Conservation (phyloP, 164 flowering plant genomes). For the Sedum album region DNA sequence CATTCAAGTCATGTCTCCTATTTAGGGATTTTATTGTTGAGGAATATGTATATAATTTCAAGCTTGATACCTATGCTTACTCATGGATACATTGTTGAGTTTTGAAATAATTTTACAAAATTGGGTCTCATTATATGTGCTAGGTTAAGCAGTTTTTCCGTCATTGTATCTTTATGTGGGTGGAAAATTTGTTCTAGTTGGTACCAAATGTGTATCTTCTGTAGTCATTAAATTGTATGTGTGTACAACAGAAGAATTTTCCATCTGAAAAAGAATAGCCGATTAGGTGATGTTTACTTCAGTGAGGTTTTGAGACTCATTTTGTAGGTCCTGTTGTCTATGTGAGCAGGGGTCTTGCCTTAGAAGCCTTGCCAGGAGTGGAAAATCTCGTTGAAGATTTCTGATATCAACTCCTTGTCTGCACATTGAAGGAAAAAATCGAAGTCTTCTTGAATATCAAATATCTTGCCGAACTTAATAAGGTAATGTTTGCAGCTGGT, state of each 20-base stretch:
- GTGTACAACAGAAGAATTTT: neutral
- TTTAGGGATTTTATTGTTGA: too few relatives aligned
- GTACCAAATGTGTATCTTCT: neutral
- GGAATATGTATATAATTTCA: too few relatives aligned
- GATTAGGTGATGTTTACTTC: neutral
- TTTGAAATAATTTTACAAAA: too few relatives aligned
- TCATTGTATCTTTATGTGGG: neutral
- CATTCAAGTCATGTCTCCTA: too few relatives aligned
- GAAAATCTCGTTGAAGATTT: constrained; percentile 77
- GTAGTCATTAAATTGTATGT: neutral
- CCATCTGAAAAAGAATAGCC: neutral
- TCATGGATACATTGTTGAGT: too few relatives aligned
- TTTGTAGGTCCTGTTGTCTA: neutral
- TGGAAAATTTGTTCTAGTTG: neutral
- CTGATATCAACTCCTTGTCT: constrained; percentile 75
- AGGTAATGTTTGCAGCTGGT: constrained; percentile 68
- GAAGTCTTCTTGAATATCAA: constrained; percentile 73
- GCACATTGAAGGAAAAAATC: constrained; percentile 55
- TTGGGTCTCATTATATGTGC: too few relatives aligned
- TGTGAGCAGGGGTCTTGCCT: constrained; percentile 6
- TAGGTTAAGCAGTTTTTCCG: too few relatives aligned
- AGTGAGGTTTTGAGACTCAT: neutral
- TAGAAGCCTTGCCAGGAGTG: constrained; percentile 89
- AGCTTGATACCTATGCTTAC: too few relatives aligned
- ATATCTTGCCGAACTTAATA: constrained; percentile 84